These are phyloP conservation scores for Auriscalpium orientale DNA, from an alignment of 768 basidiomycete genomes.

Conservation along the genomic window DNA sequence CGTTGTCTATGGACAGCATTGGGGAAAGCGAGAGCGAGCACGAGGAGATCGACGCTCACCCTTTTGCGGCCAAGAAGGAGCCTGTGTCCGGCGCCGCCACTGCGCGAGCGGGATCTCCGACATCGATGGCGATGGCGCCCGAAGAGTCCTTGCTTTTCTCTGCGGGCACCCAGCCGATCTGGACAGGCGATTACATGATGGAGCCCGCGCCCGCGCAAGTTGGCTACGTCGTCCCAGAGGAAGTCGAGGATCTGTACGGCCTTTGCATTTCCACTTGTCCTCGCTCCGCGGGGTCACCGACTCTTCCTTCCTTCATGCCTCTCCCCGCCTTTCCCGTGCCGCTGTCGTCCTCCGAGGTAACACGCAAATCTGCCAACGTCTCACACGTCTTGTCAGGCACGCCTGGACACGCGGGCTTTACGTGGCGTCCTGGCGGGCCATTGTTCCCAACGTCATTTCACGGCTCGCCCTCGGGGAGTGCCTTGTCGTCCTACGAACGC, in stretches of 20 bases:
- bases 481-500: neutral
- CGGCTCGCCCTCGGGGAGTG: conserved; percentile 2
- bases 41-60: neutral
- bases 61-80: neutral
- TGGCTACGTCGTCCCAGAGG: conserved; percentile 1
- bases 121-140: neutral
- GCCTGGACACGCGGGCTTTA: conserved; percentile 14
- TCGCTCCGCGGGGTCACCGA: conserved; percentile 9
- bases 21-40: conserved; percentile 10
- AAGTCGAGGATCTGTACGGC: conserved; percentile 9
- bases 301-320: conserved; percentile 5
- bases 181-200: neutral
- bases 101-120: conserved; percentile 11
- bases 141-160: neutral
- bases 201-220: neutral
- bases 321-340: conserved; percentile 9
- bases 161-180: no score
- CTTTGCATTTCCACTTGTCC: conserved; percentile 15
- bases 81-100: conserved; percentile 10
- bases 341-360: conserved; percentile 7
- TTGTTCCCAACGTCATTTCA: conserved; percentile 15
- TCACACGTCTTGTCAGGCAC: conserved; percentile 16
- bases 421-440: conserved; percentile 16
- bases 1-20: conserved; percentile 15
- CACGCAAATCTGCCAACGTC: conserved; percentile 11